A percentile compares a stretch with the other conserved stretches of the same genome.
Evolutionary conservation across 2,329 filamentous ascomycete species (phyloP).

Genomic region (Thelonectria rubi): DNA sequence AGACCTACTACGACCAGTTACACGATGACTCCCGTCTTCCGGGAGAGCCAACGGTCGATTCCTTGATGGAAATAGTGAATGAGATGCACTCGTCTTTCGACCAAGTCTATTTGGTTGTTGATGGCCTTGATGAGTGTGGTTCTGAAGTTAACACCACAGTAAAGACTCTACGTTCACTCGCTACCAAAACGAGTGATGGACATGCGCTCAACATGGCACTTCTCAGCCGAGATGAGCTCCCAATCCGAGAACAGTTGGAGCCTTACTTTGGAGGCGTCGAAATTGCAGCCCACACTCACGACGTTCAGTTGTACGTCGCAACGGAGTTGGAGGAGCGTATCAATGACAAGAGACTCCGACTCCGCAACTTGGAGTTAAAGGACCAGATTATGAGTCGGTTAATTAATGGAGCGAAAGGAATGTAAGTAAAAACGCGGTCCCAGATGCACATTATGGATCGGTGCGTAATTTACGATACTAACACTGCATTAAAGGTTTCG

Average conservation of each 20-base stretch:
- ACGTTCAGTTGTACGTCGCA: constrained; percentile 19
- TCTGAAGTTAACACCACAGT: background rate
- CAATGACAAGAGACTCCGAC: background rate
- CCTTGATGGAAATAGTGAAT: background rate
- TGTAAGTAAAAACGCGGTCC: constrained; percentile 5
- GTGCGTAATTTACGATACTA: background rate
- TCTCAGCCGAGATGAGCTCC: constrained; percentile 17
- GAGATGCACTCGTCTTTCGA: background rate
- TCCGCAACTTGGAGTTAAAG: background rate
- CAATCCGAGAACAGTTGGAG: background rate
- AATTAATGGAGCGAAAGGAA: constrained; percentile 4
- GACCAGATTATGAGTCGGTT: constrained; percentile 11
- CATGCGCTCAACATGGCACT: constrained; percentile 11
- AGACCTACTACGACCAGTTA: constrained; percentile 8
- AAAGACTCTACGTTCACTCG: background rate
- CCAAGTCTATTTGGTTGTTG: background rate
- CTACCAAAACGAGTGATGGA: background rate
- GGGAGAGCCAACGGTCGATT: background rate
- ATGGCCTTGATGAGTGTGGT: constrained; percentile 15
- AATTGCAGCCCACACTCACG: constrained; percentile 24
- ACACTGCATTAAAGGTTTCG: constrained; percentile 16
- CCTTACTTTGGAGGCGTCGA: constrained; percentile 1
- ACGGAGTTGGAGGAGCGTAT: constrained; percentile 10
- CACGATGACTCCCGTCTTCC: background rate
- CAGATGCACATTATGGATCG: no score